Base-by-base conservation (phyloP, 225 moss, liverwort and hornwort genomes). In the Sphagnum tenellum region DNA sequence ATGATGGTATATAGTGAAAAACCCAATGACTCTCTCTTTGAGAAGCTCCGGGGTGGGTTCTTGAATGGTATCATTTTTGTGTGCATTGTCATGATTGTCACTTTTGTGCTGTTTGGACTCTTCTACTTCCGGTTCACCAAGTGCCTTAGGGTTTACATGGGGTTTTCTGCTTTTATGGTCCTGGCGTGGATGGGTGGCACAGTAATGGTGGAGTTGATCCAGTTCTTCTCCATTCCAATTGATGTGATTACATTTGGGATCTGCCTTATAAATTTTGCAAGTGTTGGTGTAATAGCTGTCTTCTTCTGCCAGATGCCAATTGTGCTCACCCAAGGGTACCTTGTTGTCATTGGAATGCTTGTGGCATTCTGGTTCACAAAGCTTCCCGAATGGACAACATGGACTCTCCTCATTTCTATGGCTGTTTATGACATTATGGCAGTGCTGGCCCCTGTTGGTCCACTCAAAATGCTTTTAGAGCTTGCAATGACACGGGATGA, bases 381-480 rank as follows among this genome's bases (percentile, higher is more conserved):
- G 86, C 87, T 98, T 2, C 98, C 98, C 3, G 93, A 98, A 64
- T 98, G 98, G 98, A 98, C 98, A 9, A 98, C 98, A 3, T 98
- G 98, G 98, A 76, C 82, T 7, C 87, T 98, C 54, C 87, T 98
- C 8, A 69, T 98, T 71, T 89, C 98, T 9, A 98, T 98, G 98
- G 98, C 98, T 10, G 72, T 84, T 12, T 98, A 98, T 44, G 98
- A 98, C 67, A 70, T 98, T 51, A 82, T 90, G 60, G 93, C 98
- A 9, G 98, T 98, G 48, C 71, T 98, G 66, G 85, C 88, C 57
- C 98, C 93, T 51, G 89, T 87, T 11, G 98, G 98, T 12, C 98
- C 98, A 55, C 84, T 98, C 9, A 93, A 98, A 54, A 76, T 98
- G 69, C 90, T 98, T n/a, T 87, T 98, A 68, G 90, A 93, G 72